Conservation (phyloP, 306 rosid species). For the Parietaria judaica region DNA sequence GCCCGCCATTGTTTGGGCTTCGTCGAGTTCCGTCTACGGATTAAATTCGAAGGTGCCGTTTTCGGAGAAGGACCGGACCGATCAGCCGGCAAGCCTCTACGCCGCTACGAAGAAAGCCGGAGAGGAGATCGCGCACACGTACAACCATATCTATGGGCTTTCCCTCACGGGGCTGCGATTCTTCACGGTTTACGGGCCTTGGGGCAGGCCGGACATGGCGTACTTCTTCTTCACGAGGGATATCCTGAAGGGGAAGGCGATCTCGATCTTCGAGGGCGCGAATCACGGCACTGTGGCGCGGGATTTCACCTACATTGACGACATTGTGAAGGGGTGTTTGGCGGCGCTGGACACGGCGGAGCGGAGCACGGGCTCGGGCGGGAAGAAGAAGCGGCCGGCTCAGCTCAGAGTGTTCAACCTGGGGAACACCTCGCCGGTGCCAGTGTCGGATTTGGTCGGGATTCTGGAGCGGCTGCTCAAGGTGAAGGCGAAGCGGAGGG, state of each 20-base stretch:
- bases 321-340: slow-evolving; percentile 86
- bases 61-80: slow-evolving; percentile 81
- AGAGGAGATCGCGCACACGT: slow-evolving; percentile 93
- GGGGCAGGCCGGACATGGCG: slow-evolving; percentile 99
- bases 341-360: slow-evolving; percentile 88
- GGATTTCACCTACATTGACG: slow-evolving; percentile 97
- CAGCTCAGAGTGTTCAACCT: slow-evolving; percentile 88
- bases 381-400: slow-evolving; percentile 81
- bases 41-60: slow-evolving; percentile 90
- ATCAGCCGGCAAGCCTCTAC: slow-evolving; percentile 89
- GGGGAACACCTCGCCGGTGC: slow-evolving; percentile 92
- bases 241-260: slow-evolving; percentile 76
- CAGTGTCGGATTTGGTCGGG: slow-evolving; percentile 73
- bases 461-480: slow-evolving; percentile 93
- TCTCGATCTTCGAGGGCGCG: slow-evolving; percentile 66
- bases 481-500: slow-evolving; percentile 70
- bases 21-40: slow-evolving; percentile 92
- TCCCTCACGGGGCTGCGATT: slow-evolving; percentile 84
- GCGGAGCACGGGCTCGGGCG: slow-evolving; percentile 96
- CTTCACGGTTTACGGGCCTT: slow-evolving; percentile 96
- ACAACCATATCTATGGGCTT: slow-evolving; percentile 86
- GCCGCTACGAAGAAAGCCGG: slow-evolving; percentile 99
- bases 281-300: slow-evolving; percentile 90
- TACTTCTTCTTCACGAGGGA: slow-evolving; percentile 86
- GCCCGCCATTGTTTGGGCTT: slow-evolving; percentile 97